phyloP scores from a whole-genome alignment of 495 filamentous ascomycete species.

The Aspergillus ostianus region DNA sequence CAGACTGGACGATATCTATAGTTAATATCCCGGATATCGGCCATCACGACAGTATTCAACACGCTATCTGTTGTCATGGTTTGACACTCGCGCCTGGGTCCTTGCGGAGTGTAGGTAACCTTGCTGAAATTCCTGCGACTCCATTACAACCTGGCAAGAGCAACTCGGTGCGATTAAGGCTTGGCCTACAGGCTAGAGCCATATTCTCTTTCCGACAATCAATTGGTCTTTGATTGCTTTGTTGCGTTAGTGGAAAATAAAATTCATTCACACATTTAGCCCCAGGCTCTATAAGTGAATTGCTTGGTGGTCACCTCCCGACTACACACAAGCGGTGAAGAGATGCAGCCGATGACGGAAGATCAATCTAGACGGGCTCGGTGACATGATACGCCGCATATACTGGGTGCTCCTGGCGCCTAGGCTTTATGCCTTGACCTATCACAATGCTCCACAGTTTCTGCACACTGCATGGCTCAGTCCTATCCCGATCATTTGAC shows the following conservation, averaged over 20 bases:
- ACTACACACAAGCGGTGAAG: neutral
- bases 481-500: too few species aligned
- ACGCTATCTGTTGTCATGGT: neutral
- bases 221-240: neutral
- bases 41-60: neutral
- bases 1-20: neutral
- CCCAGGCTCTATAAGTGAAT: neutral
- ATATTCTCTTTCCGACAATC: neutral
- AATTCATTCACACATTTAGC: neutral
- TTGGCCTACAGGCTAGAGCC: neutral
- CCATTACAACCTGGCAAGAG: neutral
- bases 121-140: neutral
- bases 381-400: neutral
- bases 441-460: neutral
- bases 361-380: neutral
- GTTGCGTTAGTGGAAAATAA: neutral
- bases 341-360: neutral
- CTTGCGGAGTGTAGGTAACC: neutral
- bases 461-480: neutral
- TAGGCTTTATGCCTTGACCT: neutral
- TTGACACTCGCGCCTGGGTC: neutral
- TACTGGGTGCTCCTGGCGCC: neutral
- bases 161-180: neutral
- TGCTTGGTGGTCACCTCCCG: neutral
- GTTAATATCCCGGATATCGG: neutral